Evolutionary conservation across 306 rosid species (phyloP).

Genomic region (Malus fusca): DNA sequence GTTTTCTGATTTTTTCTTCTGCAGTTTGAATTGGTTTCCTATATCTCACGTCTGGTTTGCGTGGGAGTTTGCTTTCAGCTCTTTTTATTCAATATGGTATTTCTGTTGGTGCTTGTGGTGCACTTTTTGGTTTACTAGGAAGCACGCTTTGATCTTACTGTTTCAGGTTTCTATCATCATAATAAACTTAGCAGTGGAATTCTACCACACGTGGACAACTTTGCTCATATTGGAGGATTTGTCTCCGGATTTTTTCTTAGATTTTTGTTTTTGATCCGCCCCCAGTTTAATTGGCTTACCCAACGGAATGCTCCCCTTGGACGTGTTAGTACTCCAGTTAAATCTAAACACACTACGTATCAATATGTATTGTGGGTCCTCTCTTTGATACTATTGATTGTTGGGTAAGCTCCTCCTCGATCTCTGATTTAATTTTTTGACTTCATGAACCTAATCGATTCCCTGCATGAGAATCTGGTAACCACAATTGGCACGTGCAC

Average conservation of each 20-base stretch:
- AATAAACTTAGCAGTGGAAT: constrained; percentile 60
- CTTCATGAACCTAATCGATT: not conserved
- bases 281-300: constrained; percentile 58
- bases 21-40: constrained; percentile 64
- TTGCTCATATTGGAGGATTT: constrained; percentile 86
- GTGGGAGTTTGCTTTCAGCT: constrained; percentile 73
- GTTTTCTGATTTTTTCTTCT: constrained; percentile 2
- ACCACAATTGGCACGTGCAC: not conserved
- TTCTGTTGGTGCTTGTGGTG: constrained; percentile 93
- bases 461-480: too few relatives aligned
- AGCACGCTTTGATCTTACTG: too few relatives aligned
- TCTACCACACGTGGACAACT: constrained; percentile 82
- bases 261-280: constrained; percentile 61
- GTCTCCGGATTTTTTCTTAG: constrained; percentile 82
- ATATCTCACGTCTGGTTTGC: constrained; percentile 67
- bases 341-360: constrained; percentile 55
- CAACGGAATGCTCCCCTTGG: constrained; percentile 24
- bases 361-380: constrained; percentile 59
- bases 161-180: constrained; percentile 25
- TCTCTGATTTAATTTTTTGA: constrained; percentile 1
- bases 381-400: constrained; percentile 43
- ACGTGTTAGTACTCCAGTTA: constrained; percentile 18
- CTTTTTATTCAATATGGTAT: constrained; percentile 54
- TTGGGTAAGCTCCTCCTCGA: constrained; percentile 31
- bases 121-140: constrained; percentile 79